Evolutionary conservation across 208 protist species (phyloP), one percentile per base, ranked within the genome.

Genomic region (Leishmania gerbilli): DNA sequence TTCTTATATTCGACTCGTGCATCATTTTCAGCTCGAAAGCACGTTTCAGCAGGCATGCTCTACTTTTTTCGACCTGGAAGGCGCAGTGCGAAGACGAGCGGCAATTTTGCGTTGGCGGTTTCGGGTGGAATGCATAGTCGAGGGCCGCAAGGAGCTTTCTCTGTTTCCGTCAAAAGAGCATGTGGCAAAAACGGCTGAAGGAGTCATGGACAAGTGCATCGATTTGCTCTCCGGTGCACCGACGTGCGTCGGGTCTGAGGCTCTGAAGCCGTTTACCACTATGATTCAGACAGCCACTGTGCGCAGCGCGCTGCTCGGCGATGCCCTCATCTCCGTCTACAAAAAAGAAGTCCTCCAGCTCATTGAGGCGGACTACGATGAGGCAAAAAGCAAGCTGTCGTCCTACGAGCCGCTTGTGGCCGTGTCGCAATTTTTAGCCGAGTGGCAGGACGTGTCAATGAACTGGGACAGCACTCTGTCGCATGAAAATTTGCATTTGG

Each of bases 21-120:
- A 98, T 81, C 90, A 89, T 56, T 91, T 99, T 45, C 88, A 90
- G 49, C 86, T 95, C 13, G 93, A 97, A 78, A 84, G 87, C 0
- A 72, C 93, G 34, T 98, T 97, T 85, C 76, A 89, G 40, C 90
- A 92, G 74, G 90, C 84, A 21, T 89, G 91, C 37, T 86, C 65
- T 0, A 92, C 92, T 1, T 80, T 95, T 79, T 90, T 92, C 51
- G 85, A 92, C 15, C 71, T 98, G 1, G 87, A 89, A 42, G 87
- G 85, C 64, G 79, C 53, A 69, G 78, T 79, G 78, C 87, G 79
- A 84, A 91, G 37, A 65, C 49, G 42, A 78, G 88, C 60, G 71
- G 80, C 37, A n/a, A 88, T 34, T 87, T 84, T 64, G 78, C 40
- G 90, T 24, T 92, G 95, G 89, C 56, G 89, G 47, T 98, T 98